Conservation (phyloP, 176 grass and related monocot species). For the Aechmea fasciata region DNA sequence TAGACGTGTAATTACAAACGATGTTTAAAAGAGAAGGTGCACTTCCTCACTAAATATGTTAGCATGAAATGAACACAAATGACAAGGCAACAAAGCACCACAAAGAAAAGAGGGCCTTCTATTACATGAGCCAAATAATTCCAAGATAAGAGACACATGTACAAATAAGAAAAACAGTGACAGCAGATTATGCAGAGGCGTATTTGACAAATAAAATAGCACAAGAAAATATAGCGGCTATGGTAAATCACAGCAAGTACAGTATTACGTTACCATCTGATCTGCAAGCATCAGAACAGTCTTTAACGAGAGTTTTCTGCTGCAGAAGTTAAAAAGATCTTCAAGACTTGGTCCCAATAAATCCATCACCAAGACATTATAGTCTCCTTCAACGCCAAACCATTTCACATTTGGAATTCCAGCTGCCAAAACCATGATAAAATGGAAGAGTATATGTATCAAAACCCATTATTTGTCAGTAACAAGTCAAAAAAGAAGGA, state of each 20-base stretch:
- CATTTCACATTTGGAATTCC: constrained; percentile 89
- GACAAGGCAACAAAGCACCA: background rate
- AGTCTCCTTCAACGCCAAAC: constrained; percentile 95
- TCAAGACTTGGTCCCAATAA: constrained; percentile 89
- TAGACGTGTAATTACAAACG: background rate
- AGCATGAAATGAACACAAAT: background rate
- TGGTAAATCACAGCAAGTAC: background rate
- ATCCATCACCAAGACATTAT: constrained; percentile 98
- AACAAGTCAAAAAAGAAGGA: constrained; percentile 13
- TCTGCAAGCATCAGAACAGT: constrained; percentile 97
- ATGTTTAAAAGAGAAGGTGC: background rate
- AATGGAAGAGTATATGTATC: constrained; percentile 15
- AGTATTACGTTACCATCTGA: constrained; percentile 62
- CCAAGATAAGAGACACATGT: background rate
- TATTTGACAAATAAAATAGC: background rate
- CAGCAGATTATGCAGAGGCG: background rate
- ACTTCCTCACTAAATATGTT: background rate
- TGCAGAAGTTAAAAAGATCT: constrained; percentile 98
- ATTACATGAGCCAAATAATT: background rate
- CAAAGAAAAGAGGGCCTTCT: background rate
- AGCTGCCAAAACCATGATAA: constrained; percentile 41
- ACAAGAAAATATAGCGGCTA: background rate
- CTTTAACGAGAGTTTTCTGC: constrained; percentile 92
- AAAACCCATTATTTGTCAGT: background rate
- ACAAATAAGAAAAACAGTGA: background rate